Conservation (phyloP, 768 basidiomycete species). For the Jaapia argillacea region DNA sequence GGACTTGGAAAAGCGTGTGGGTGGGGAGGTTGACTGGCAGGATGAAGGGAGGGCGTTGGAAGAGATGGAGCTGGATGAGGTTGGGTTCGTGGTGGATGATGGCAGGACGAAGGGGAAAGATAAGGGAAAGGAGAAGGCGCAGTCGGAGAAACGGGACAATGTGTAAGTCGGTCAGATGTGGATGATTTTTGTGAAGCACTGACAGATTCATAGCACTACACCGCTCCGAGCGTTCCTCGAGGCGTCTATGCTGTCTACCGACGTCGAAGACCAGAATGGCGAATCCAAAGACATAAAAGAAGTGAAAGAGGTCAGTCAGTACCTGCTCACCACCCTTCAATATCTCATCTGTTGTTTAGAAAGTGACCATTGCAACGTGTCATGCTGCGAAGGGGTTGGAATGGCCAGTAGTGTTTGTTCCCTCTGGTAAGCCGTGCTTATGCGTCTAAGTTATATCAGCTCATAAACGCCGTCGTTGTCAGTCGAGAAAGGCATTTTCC, state of each 20-base stretch:
- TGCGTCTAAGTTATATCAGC: not conserved
- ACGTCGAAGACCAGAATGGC: conserved; percentile 61
- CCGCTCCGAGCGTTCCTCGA: conserved; percentile 67
- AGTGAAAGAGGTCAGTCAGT: conserved; percentile 28
- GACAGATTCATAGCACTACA: conserved; percentile 27
- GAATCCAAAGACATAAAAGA: conserved; percentile 44
- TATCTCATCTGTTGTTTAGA: conserved; percentile 27
- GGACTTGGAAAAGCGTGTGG: not conserved
- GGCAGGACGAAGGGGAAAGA: too few species aligned
- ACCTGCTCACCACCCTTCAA: not conserved
- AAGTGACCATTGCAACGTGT: conserved; percentile 78
- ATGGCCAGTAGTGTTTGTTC: conserved; percentile 84
- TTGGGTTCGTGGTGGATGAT: conserved; percentile 3
- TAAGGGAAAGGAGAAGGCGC: too few species aligned
- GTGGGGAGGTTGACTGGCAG: conserved; percentile 5
- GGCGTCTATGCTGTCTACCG: conserved; percentile 75
- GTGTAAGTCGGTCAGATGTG: not conserved
- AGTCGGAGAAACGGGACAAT: conserved; percentile 1
- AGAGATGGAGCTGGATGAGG: conserved; percentile 1
- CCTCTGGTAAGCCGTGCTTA: conserved; percentile 41
- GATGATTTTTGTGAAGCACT: not conserved
- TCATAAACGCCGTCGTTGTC: not conserved
- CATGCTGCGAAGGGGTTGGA: conserved; percentile 89
- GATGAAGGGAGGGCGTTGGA: conserved; percentile 1
- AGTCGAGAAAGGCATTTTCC: conserved; percentile 72